Base-by-base conservation (phyloP, 2,329 filamentous ascomycete species). In the Coniochaeta sp. region DNA sequence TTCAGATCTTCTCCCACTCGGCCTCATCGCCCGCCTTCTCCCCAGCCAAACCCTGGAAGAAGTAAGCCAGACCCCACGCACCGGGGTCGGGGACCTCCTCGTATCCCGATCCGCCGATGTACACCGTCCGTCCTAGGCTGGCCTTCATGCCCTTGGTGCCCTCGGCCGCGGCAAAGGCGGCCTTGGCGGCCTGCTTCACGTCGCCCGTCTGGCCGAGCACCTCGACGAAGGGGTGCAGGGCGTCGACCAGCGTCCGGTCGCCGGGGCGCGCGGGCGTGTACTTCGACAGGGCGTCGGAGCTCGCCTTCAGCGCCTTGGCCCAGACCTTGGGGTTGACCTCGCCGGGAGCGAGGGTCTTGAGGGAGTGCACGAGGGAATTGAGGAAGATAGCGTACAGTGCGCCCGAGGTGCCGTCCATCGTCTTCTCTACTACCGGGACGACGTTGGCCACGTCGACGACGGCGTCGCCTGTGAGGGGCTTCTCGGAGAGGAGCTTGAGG, bases 141-240 rank as follows among this genome's bases (percentile, higher is more conserved):
- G 94, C 89, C 67, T 87, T 83, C 91, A 99, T 96, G 22, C 86
- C 87, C 73, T 91, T 95, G 18, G 94, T 97, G 27, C 81, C 81
- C 57, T 92, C 86, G 4, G 91, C 87, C 0, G 87, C 94, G 46
- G 83, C 76, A 56, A 81, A 79, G 0, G 91, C 86, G 2, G 89
- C 90, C 60, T 82, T 75, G 0, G 89, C 90, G 7, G 94, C 91
- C 64, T 83, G 76, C 57, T 81, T 78, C 18, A 94, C 66, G 63
- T 88, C 81, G 13, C 81, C 81, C 0, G 83, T 84, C 61, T 78
- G 69, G 6, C 71, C 75, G 2, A 97, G 77, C 3, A 78, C 81
- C 40, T 89, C 80, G 49, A 95, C 85, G 65, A 97, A 99, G 1
- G 94, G 94, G 56, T 88, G 81, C 48, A 99, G 74, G 1, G 92